Conservation (phyloP, 768 basidiomycete genomes). For the Suillus tomentosus region DNA sequence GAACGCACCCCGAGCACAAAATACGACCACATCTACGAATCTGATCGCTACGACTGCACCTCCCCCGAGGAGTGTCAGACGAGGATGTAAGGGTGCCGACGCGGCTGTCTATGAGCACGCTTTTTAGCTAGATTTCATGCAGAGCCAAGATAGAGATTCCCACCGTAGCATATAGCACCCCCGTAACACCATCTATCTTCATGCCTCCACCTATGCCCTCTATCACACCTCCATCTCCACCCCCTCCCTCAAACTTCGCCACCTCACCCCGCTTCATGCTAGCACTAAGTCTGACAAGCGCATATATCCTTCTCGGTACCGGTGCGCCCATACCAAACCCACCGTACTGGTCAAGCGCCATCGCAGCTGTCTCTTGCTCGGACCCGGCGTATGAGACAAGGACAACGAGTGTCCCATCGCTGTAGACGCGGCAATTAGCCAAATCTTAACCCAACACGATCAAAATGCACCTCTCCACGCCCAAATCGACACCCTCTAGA, state of each 20-base stretch:
- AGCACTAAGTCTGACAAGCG: slow-evolving; percentile 52
- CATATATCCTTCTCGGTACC: slow-evolving; percentile 62
- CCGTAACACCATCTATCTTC: slow-evolving; percentile 48
- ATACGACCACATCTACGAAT: slow-evolving; percentile 76
- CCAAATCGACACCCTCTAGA: slow-evolving; percentile 73
- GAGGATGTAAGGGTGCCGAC: slow-evolving; percentile 72
- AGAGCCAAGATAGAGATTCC: slow-evolving; percentile 1
- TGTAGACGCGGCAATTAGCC: slow-evolving; percentile 13
- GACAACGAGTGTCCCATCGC: slow-evolving; percentile 57
- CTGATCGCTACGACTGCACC: slow-evolving; percentile 63
- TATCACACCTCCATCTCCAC: slow-evolving; percentile 15
- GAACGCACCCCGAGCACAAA: slow-evolving; percentile 62
- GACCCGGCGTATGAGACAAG: slow-evolving; percentile 63
- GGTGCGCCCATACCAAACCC: slow-evolving; percentile 39
- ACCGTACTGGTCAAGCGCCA: slow-evolving; percentile 35
- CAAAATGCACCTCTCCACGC: slow-evolving; percentile 52
- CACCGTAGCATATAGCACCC: slow-evolving; percentile 79
- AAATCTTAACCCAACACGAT: background rate
- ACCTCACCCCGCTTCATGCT: slow-evolving; percentile 22
- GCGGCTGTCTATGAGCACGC: slow-evolving; percentile 51
- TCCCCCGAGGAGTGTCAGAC: slow-evolving; percentile 60
- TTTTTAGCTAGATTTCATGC: background rate
- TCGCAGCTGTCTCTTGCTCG: slow-evolving; percentile 43
- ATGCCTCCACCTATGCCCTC: slow-evolving; percentile 38
- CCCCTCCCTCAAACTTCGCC: slow-evolving; percentile 28